phyloP scores from a whole-genome alignment of 140 eudicot genomes.

The Senecio squalidus region DNA sequence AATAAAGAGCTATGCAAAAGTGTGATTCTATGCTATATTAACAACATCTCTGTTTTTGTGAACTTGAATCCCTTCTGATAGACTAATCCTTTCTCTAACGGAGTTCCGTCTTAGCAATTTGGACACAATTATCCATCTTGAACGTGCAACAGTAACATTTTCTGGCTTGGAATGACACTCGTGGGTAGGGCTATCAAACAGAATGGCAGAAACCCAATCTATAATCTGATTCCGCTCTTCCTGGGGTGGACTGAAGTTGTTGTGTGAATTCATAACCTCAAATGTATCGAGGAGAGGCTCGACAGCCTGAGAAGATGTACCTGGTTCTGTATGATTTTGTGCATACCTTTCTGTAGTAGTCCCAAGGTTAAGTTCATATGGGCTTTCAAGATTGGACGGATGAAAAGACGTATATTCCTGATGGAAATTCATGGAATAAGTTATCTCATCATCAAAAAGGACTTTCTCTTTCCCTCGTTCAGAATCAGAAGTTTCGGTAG shows the following conservation, averaged over 20 bases:
- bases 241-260: background rate
- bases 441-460: conserved; percentile 7
- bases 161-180: no score
- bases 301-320: no score
- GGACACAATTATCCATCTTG: conserved; percentile 26
- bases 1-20: background rate
- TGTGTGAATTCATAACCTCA: no score
- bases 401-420: conserved; percentile 1
- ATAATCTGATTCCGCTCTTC: background rate
- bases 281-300: no score
- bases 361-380: conserved; percentile 11
- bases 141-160: background rate
- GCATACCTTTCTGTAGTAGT: no score
- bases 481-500: conserved; percentile 13
- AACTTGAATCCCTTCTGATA: conserved; percentile 15
- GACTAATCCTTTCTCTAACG: conserved; percentile 20
- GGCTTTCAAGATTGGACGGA: background rate
- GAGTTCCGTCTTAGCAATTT: conserved; percentile 28
- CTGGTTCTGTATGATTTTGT: no score
- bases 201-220: background rate
- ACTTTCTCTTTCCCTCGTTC: conserved; percentile 18
- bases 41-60: conserved; percentile 23
- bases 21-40: background rate
- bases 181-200: no score
- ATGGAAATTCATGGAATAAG: background rate